Evolutionary conservation across 305 asterid species (phyloP).

Genomic region (Fraxinus angustifolia): DNA sequence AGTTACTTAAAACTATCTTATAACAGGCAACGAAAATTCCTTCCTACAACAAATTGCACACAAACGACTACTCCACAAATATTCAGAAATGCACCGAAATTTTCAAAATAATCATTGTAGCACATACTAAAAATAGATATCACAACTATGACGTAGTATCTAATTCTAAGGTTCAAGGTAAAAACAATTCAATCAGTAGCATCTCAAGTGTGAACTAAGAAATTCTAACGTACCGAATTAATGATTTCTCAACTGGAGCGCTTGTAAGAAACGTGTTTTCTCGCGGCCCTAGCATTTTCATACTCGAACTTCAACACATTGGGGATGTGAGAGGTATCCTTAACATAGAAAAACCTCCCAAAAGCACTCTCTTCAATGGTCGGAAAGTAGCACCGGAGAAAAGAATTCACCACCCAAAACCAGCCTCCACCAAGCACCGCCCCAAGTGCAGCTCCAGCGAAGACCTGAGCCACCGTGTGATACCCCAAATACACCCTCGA

Average conservation of each 20-base stretch:
- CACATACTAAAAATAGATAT: neutral
- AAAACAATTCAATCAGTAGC: neutral
- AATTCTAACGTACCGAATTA: conserved; percentile 20
- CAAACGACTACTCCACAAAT: neutral
- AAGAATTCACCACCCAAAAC: conserved; percentile 81
- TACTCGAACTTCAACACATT: conserved; percentile 87
- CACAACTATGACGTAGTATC: neutral
- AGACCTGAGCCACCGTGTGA: conserved; percentile 78
- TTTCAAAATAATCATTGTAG: neutral
- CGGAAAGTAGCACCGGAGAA: conserved; percentile 47
- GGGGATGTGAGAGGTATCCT: conserved; percentile 89
- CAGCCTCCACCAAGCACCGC: conserved; percentile 66
- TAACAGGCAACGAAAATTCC: neutral
- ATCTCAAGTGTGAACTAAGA: neutral
- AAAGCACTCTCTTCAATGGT: conserved; percentile 76
- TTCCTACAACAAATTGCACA: neutral
- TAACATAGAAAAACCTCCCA: conserved; percentile 74
- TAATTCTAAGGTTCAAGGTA: neutral
- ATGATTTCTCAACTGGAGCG: conserved; percentile 47
- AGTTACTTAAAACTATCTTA: neutral
- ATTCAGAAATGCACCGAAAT: neutral
- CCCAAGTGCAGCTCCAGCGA: conserved; percentile 81
- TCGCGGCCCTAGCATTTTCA: conserved; percentile 80
- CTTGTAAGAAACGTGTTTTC: conserved; percentile 71
- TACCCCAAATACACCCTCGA: conserved; percentile 94